Percentiles rank a stretch among this genome's conserved stretches.
Conservation (phyloP, 1,284 basidiomycete species). For the Ceraceosorus bombacis region DNA sequence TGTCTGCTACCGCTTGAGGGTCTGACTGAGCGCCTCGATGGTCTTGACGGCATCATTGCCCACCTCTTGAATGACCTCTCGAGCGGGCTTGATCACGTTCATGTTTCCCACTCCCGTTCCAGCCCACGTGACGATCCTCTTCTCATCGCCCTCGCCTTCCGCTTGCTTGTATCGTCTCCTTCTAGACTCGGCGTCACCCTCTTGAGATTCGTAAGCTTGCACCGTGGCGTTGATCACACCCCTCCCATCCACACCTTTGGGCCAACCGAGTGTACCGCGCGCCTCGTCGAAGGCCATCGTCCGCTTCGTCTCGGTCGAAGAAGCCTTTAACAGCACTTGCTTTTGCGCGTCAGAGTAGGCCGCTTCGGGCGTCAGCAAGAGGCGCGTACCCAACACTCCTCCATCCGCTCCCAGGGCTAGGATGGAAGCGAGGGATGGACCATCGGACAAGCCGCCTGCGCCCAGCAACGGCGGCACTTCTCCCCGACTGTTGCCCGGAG, state of each 20-base stretch:
- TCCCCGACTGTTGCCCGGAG: constrained; percentile 15
- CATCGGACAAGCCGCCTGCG: constrained; percentile 39
- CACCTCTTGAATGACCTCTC: constrained; percentile 19
- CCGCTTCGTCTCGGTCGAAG: constrained; percentile 17
- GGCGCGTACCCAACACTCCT: constrained; percentile 40
- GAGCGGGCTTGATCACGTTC: constrained; percentile 24
- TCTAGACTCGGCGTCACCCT: constrained; percentile 14
- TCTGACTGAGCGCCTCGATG: too few relatives aligned
- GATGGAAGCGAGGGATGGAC: constrained; percentile 25
- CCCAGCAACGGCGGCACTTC: constrained; percentile 24
- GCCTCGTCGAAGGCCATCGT: constrained; percentile 44
- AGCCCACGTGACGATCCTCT: constrained; percentile 40
- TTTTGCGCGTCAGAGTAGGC: constrained; percentile 37
- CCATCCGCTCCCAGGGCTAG: constrained; percentile 40
- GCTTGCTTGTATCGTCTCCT: constrained; percentile 37
- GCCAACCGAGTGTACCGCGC: constrained; percentile 41
- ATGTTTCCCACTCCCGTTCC: constrained; percentile 41
- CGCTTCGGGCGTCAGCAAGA: constrained; percentile 41
- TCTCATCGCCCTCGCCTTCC: constrained; percentile 23
- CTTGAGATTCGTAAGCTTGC: constrained; percentile 17
- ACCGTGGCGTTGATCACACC: constrained; percentile 38
- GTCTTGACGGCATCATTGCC: constrained; percentile 1
- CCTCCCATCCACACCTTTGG: constrained; percentile 38
- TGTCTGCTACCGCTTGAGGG: too few relatives aligned
- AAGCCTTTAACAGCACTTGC: constrained; percentile 23